Base-by-base conservation (phyloP, 1,139 yeast genomes). In the Taiozyma sp. region DNA sequence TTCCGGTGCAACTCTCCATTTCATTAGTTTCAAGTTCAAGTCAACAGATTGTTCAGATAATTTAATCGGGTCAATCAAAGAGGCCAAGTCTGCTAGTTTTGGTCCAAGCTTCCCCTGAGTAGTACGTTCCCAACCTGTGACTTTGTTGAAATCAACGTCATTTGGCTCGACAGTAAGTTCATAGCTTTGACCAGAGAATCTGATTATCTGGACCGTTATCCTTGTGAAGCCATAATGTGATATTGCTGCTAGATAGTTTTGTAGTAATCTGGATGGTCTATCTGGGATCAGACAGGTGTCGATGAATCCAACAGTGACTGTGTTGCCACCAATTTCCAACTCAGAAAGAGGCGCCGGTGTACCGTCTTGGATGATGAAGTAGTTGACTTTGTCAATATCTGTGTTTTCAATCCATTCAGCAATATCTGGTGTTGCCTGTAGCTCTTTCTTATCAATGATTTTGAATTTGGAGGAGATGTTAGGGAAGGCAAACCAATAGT, bases 31-130 rank as follows among this genome's bases (percentile, higher is more conserved):
- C 56, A 95, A 72, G 62, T 93, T 93, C 52, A 93, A 73, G 65
- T 91, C 97, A 5, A 90, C 93, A 0, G 97, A 95, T 65, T 93
- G 98, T 54, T 85, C 87, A 0, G 97, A 95, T 22, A 93, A 72
- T 56, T 85, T 83, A 6, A 73, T 58, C 0, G 99, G 99, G 63
- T 91, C 83, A 45, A 93, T 81, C 46, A 93, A 72, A 1, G 88
- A 71, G 1, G 95, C 90, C 50, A 93, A 69, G 63, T 93, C 95
- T 0, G 96, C 89, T 34, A 85, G 57, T 61, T 89, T 88, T 0
- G 98, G 97, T 0, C 85, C 84, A 14, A 90, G 70, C 60, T 83
- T 85, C 1, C 89, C 90, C 45, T 77, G 78, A 11, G 72, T 69
- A 16, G 90, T 88, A 55, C 95, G 75, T 62, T 93, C 98, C 99